Base-by-base conservation (phyloP, 2,329 filamentous ascomycete genomes). In the Colletotrichum sp. region DNA sequence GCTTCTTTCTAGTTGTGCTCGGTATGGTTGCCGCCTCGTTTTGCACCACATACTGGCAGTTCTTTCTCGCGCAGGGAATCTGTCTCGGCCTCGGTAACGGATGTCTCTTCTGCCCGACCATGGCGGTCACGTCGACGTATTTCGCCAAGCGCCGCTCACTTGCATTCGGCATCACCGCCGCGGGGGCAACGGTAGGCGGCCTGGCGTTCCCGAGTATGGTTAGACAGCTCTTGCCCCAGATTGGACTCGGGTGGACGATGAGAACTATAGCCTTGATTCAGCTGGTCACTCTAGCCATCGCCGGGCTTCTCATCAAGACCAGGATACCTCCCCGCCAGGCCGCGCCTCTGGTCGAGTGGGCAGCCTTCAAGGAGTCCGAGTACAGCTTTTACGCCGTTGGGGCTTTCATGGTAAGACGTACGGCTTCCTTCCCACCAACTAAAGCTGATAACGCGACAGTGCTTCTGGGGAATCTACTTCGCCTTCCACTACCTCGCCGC, bases 51-150 rank as follows among this genome's bases (percentile, higher is more conserved):
- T 92, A 91, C 84, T 91, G 88, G 87, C 90, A 92, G 71, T 81
- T 91, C 2, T 81, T 92, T 16, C 83, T 92, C 1, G 83, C 88
- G 1, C 90, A 92, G 79, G 91, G 91, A 4, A 74, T 91, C 8
- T 88, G 88, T 68, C 84, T 89, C 72, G 91, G 91, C 1, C 71
- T 92, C 0, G 92, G 91, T 2, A 89, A 90, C 72, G 93, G 93
- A 5, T 91, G 88, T 76, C 83, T 94, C 8, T 95, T 93, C 82
- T 90, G 92, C 65, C 91, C 93, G 0, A 87, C 89, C 57, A 88
- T 95, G 57, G 90, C 93, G 2, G 89, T 94, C 6, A 85, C 95
- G 3, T 90, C 92, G 3, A 93, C 93, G 8, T 95, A 95, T 79
- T 95, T 94, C 80, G 85, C 84, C 67, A 87, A 84, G 49, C 89